These are phyloP conservation scores for Dichomitus squalens DNA, from an alignment of 1,284 basidiomycete species.

Conservation along the genomic window DNA sequence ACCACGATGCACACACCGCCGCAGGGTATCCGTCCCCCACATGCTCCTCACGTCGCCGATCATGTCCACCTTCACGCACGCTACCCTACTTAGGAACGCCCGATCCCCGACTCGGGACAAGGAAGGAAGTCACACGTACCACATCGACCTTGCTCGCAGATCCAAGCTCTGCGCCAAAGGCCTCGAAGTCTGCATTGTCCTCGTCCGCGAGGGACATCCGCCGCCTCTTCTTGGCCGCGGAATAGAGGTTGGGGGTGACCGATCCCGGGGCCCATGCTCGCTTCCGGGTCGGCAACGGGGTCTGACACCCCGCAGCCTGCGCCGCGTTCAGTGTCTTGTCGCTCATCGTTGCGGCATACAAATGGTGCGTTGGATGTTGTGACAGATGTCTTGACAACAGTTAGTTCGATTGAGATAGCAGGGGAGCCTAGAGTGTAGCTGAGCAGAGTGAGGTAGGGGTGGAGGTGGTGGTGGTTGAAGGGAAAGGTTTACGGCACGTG, in stretches of 20 bases:
- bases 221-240: slow-evolving; percentile 33
- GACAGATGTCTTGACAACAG: not conserved
- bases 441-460: not conserved
- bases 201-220: slow-evolving; percentile 32
- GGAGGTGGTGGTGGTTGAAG: slow-evolving; percentile 20
- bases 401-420: not conserved
- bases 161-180: slow-evolving; percentile 22
- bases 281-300: slow-evolving; percentile 26
- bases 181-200: slow-evolving; percentile 17
- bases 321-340: slow-evolving; percentile 12
- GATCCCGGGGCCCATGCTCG: slow-evolving; percentile 32
- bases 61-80: not conserved
- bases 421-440: not conserved
- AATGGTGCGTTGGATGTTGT: not conserved
- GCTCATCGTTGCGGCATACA: slow-evolving; percentile 6
- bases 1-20: no score
- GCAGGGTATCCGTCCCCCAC: no score
- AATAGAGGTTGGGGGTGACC: slow-evolving; percentile 36
- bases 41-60: no score
- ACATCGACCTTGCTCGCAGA: slow-evolving; percentile 21
- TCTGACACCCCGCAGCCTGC: slow-evolving; percentile 9
- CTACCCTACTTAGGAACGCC: no score
- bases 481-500: slow-evolving; percentile 16
- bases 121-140: slow-evolving; percentile 10
- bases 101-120: not conserved